These are phyloP conservation scores for Neostapfia colusana DNA, from an alignment of 176 grass and related monocot species.

Conservation along the genomic window DNA sequence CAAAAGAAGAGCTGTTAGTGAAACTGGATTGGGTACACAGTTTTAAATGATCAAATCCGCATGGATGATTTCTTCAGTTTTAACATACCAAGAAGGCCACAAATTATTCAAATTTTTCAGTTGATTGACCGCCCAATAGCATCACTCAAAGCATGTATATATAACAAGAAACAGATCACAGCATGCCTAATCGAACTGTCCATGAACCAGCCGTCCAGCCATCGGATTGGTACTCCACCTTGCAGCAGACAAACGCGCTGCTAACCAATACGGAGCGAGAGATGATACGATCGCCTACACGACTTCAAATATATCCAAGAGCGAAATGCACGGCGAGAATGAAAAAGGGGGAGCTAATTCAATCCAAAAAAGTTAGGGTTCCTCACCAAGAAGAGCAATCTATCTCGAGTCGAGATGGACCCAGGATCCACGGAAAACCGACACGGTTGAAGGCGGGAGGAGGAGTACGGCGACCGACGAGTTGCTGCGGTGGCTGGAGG, in stretches of 20 bases:
- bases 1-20: constrained; percentile 11
- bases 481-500: background rate
- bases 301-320: too few relatives aligned
- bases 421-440: background rate
- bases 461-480: background rate
- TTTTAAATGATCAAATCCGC: background rate
- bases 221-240: background rate
- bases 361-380: background rate
- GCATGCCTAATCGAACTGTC: background rate
- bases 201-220: background rate
- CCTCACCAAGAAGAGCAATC: background rate
- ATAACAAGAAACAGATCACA: background rate
- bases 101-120: background rate
- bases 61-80: constrained; percentile 1
- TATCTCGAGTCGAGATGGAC: background rate
- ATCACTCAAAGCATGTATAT: background rate
- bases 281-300: too few relatives aligned
- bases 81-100: background rate
- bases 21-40: background rate
- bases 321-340: background rate
- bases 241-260: background rate
- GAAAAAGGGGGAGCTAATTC: background rate
- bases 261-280: too few relatives aligned
- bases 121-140: background rate
- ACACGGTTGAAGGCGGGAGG: background rate